Evolutionary conservation across 2,329 filamentous ascomycete genomes (phyloP), one percentile per base, ranked within the genome.

Genomic region (Byssothecium circinans): DNA sequence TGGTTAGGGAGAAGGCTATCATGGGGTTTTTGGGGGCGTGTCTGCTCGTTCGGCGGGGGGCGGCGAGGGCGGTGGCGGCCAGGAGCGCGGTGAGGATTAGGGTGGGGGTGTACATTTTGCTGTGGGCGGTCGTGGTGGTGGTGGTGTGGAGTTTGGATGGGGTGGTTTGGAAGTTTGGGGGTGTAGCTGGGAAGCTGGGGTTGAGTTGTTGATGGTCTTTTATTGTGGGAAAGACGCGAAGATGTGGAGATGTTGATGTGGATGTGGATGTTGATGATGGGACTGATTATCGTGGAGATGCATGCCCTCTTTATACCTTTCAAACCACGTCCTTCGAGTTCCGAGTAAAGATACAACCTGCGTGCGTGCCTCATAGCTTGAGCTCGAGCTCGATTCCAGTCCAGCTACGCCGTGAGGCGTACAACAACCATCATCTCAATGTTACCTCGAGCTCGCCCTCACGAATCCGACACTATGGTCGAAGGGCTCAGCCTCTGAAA

Each of bases 41-140:
- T n/a, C n/a, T n/a, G n/a, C n/a, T n/a, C n/a, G n/a, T n/a, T n/a
- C n/a, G n/a, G n/a, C n/a, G n/a, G n/a, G 53, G 42, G 12, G 50
- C 47, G 25, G 52, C 43, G 32, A 56, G 33, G 17, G 50, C 32
- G 17, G 43, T 25, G 43, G 54, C 45, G 51, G 38, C 33, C 49
- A 53, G 22, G 34, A 62, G 38, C 6, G 10, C 10, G 49, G 56
- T 43, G 36, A 45, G 22, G 35, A 54, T 12, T 33, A 44, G 35
- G 44, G 49, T 47, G 41, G 51, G 50, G 45, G 49, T 41, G 52
- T 57, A 56, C 56, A 61, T 61, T 49, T 54, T 54, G 39, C 5
- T 25, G n/a, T n/a, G n/a, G n/a, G 22, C 42, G 38, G 44, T 44
- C 52, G 34, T 30, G 22, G 40, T 34, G 19, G 43, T 40, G 29